phyloP scores from a whole-genome alignment of 768 basidiomycete genomes.

The Panus rudis region DNA sequence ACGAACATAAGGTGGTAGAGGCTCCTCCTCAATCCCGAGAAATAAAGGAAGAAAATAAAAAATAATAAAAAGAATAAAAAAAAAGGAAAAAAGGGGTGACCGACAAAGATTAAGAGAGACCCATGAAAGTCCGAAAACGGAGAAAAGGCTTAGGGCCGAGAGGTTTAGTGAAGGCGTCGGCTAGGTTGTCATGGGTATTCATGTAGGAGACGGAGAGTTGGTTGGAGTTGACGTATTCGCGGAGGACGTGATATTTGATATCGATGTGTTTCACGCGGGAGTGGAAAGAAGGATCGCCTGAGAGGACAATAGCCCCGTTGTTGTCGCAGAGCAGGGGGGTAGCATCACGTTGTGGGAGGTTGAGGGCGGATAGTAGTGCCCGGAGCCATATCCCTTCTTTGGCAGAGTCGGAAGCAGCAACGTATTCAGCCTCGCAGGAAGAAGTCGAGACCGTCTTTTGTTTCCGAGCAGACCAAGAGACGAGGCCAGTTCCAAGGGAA shows the following conservation, averaged over 20 bases:
- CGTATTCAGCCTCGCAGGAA: slow-evolving; percentile 23
- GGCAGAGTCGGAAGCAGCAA: slow-evolving; percentile 14
- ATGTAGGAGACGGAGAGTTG: slow-evolving; percentile 22
- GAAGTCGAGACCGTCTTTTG: slow-evolving; percentile 20
- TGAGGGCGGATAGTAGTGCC: neutral
- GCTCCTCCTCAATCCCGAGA: too few relatives aligned
- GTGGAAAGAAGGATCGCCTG: slow-evolving; percentile 21
- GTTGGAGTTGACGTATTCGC: slow-evolving; percentile 19
- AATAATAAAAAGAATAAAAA: too few relatives aligned
- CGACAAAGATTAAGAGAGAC: too few relatives aligned
- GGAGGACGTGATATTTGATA: slow-evolving; percentile 31
- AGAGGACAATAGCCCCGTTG: slow-evolving; percentile 18
- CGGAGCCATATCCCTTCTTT: slow-evolving; percentile 9
- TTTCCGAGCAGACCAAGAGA: slow-evolving; percentile 20
- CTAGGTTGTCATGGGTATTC: slow-evolving; percentile 26
- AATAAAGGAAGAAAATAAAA: too few relatives aligned
- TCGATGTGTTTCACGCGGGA: slow-evolving; percentile 31
- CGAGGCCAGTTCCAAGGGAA: slow-evolving; percentile 14
- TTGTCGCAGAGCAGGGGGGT: too few relatives aligned
- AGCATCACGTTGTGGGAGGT: too few relatives aligned
- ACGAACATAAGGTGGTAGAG: too few relatives aligned
- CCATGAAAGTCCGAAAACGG: too few relatives aligned
- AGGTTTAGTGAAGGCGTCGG: slow-evolving; percentile 36
- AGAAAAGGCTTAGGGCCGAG: slow-evolving; percentile 5
- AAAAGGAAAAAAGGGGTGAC: too few relatives aligned